A percentile compares a stretch with the other conserved stretches of the same genome.
phyloP scores from a whole-genome alignment of 2,329 filamentous ascomycete genomes.

The Biscogniauxia sp. region DNA sequence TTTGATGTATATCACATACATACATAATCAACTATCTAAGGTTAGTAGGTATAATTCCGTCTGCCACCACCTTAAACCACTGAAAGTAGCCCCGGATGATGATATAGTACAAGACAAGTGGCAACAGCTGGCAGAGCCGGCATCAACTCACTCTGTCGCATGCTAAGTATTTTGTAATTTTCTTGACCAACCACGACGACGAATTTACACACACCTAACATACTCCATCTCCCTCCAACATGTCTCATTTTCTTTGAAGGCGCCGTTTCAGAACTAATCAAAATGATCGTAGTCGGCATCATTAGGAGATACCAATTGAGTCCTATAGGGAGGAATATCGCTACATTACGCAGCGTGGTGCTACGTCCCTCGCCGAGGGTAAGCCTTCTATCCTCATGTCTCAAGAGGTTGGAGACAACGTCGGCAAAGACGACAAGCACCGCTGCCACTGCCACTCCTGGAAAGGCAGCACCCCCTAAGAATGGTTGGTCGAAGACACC shows the following conservation, averaged over 20 bases:
- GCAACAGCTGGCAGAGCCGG: not conserved
- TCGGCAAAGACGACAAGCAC: conserved; percentile 9
- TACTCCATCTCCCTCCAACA: not conserved
- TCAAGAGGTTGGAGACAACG: conserved; percentile 20
- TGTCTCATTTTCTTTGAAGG: not conserved
- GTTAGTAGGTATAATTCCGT: no score
- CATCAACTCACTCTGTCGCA: not conserved
- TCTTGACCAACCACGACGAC: not conserved
- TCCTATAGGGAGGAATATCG: conserved; percentile 6
- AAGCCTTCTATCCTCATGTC: conserved; percentile 2
- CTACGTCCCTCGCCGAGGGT: conserved; percentile 8
- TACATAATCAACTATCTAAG: no score
- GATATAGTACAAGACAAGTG: no score
- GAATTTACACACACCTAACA: not conserved
- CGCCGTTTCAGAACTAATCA: conserved; percentile 5
- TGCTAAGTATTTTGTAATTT: not conserved
- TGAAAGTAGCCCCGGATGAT: no score
- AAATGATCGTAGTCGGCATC: conserved; percentile 21
- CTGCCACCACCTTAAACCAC: no score
- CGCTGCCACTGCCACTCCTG: conserved; percentile 1
- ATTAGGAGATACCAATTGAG: conserved; percentile 16
- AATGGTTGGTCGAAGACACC: conserved; percentile 9
- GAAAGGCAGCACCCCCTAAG: conserved; percentile 6
- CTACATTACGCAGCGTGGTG: conserved; percentile 2
- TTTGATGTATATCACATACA: no score